These are phyloP conservation scores for Pseudogymnoascus sp. DNA, from an alignment of 2,329 filamentous ascomycete genomes.

Conservation along the genomic window DNA sequence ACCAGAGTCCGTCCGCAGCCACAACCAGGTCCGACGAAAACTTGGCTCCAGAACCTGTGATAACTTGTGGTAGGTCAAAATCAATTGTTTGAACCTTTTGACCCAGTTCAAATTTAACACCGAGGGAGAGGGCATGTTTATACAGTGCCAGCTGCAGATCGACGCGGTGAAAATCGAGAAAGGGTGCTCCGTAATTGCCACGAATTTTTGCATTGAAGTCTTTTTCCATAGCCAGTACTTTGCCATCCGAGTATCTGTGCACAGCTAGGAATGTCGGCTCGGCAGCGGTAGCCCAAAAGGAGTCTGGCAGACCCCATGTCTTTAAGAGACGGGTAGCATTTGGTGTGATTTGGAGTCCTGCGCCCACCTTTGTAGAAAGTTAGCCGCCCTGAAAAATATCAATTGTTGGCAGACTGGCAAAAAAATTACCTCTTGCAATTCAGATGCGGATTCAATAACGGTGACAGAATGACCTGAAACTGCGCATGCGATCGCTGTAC, in stretches of 20 bases:
- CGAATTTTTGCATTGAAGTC: conserved; percentile 19
- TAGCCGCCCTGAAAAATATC: conserved; percentile 40
- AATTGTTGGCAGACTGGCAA: neutral
- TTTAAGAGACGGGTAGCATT: conserved; percentile 22
- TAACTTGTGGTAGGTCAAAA: conserved; percentile 17
- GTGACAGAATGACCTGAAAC: conserved; percentile 32
- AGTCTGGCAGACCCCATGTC: conserved; percentile 21
- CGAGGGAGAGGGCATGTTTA: conserved; percentile 32
- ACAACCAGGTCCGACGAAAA: conserved; percentile 32
- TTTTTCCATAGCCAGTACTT: conserved; percentile 24
- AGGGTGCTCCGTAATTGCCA: conserved; percentile 25
- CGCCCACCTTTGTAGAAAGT: conserved; percentile 38
- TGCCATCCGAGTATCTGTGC: conserved; percentile 43
- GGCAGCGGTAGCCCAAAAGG: conserved; percentile 22
- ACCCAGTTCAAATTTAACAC: conserved; percentile 33
- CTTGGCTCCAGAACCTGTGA: conserved; percentile 22
- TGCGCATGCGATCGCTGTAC: conserved; percentile 28
- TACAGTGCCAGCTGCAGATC: conserved; percentile 40
- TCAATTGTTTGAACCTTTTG: conserved; percentile 31
- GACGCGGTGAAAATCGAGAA: conserved; percentile 42
- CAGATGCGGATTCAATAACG: conserved; percentile 35
- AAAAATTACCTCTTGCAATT: conserved; percentile 36
- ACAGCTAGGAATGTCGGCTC: conserved; percentile 35
- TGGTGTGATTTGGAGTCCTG: conserved; percentile 26
- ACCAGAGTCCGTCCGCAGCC: conserved; percentile 37